These are phyloP conservation scores for Aspergillus chevalieri DNA, from an alignment of 2,329 filamentous ascomycete genomes.

Conservation along the genomic window DNA sequence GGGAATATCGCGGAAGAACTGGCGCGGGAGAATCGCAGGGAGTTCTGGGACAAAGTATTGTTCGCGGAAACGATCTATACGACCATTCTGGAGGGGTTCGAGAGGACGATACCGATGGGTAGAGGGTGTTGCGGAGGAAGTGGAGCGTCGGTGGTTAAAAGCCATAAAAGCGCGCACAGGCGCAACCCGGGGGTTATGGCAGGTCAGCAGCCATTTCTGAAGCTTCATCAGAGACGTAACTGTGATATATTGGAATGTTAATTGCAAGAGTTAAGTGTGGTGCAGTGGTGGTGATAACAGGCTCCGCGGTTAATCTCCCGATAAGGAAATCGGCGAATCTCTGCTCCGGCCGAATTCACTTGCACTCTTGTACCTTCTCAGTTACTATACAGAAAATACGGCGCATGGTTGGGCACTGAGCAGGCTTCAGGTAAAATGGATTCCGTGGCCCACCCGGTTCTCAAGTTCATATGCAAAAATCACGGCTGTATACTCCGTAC, in stretches of 20 bases:
- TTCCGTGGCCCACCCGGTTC: too few species aligned
- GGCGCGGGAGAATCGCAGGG: conserved; percentile 49
- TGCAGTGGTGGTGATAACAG: neutral
- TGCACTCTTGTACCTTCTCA: too few species aligned
- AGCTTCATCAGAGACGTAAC: conserved; percentile 17
- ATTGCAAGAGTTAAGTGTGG: too few species aligned
- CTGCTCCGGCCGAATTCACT: too few species aligned
- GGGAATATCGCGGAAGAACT: conserved; percentile 43
- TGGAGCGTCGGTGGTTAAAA: neutral
- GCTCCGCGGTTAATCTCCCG: neutral
- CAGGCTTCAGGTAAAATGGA: too few species aligned
- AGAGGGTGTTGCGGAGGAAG: conserved; percentile 3
- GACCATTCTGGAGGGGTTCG: conserved; percentile 25
- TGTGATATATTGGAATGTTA: too few species aligned
- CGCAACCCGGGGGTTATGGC: conserved; percentile 10
- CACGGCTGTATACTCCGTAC: too few species aligned
- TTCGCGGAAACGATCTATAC: conserved; percentile 46
- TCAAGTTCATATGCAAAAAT: too few species aligned
- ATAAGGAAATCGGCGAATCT: neutral
- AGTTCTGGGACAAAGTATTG: conserved; percentile 47
- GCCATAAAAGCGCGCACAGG: neutral
- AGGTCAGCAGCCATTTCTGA: conserved; percentile 15
- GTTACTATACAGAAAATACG: too few species aligned
- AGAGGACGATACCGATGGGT: conserved; percentile 19
- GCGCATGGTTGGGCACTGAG: too few species aligned